These are phyloP conservation scores for Arthroderma sp. DNA, from an alignment of 2,329 filamentous ascomycete genomes.

Conservation along the genomic window DNA sequence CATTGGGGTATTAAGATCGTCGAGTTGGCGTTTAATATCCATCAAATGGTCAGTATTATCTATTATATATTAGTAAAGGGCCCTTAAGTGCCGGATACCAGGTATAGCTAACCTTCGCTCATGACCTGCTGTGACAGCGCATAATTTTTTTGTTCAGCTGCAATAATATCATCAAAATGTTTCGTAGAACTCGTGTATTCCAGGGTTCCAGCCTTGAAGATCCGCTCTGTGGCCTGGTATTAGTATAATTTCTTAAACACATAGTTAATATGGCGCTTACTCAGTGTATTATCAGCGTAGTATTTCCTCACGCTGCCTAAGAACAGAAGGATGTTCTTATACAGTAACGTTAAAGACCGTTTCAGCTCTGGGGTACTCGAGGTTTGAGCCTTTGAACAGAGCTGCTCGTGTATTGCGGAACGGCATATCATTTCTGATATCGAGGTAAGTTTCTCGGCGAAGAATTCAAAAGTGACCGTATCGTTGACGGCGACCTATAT, in stretches of 20 bases:
- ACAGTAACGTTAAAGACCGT: background rate
- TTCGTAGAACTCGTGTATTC: background rate
- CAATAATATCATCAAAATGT: background rate
- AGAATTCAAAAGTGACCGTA: slow-evolving; percentile 4
- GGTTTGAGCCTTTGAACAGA: slow-evolving; percentile 1
- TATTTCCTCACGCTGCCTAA: background rate
- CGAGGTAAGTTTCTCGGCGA: background rate
- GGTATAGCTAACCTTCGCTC: background rate
- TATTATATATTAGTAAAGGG: background rate
- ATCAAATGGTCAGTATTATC: background rate
- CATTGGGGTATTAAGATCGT: slow-evolving; percentile 1
- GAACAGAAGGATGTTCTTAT: background rate
- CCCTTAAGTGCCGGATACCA: background rate
- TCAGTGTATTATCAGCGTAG: background rate
- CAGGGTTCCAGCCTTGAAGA: background rate
- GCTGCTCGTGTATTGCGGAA: background rate
- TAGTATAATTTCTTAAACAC: background rate
- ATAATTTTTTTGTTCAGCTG: background rate
- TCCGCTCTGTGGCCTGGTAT: background rate
- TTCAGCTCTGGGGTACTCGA: background rate
- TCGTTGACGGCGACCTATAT: slow-evolving; percentile 9
- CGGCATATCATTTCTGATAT: slow-evolving; percentile 3
- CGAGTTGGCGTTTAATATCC: background rate
- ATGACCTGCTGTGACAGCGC: background rate
- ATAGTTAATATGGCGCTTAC: background rate